Evolutionary conservation across 768 basidiomycete species (phyloP), one percentile per base, ranked within the genome.

Genomic region (Auricularia cornea): DNA sequence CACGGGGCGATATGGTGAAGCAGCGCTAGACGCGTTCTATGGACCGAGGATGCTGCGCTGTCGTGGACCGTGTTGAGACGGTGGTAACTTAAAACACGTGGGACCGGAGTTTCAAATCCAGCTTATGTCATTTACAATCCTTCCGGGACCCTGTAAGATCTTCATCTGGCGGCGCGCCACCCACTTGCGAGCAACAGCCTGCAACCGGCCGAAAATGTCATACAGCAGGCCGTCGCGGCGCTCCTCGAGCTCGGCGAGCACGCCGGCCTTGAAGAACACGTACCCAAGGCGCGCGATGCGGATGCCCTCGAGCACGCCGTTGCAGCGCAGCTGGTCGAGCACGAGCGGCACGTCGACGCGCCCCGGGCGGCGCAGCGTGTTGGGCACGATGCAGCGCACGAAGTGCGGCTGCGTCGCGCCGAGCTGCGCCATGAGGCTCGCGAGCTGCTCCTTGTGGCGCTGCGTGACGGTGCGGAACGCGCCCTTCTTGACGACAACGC

Each of bases 291-390:
- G 87, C 5, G 97, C 96, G 69, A 98, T 98, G 38, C 97, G 89
- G 70, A 99, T 98, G 35, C 97, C 97, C 75, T 99, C 97, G 33
- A 99, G 81, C 1, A 99, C 97, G 86, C 97, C 97, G 74, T 99
- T 99, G 73, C 97, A 98, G 3, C 96, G 85, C 23, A 99, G 78
- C 70, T 99, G 97, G 70, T 98, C 96, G 20, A 98, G 83, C 3
- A 98, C 93, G 51, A 98, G 85, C 0, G 96, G 95, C 1, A 94
- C 90, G 69, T 97, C 95, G 66, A 99, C 82, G 52, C 90, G 84
- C 5, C 90, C 90, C 0, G 97, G 93, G 70, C 90, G 91, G 81
- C 98, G 98, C 75, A 86, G 79, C 23, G 81, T 78, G 69, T 99
- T 99, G 2, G 97, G 97, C 2, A 99, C 96, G 69, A 99, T 99